Base-by-base conservation (phyloP, 306 rosid genomes). In the Alnus rubra region DNA sequence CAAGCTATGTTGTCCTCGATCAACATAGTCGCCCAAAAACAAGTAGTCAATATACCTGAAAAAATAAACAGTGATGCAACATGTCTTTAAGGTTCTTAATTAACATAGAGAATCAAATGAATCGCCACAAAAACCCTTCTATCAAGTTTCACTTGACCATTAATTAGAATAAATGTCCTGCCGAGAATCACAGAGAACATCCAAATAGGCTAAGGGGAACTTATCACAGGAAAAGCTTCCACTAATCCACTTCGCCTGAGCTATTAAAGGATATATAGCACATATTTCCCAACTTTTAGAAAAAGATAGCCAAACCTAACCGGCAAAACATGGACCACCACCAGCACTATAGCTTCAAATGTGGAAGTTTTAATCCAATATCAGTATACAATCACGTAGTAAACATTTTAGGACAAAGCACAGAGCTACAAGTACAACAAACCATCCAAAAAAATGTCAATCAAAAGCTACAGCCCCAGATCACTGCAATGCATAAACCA, bases 1-100 rank as follows among this genome's bases (percentile, higher is more conserved):
- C 94, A 96, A 91, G 91, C 99, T 96, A 86, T 96, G 99, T 79
- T 96, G 99, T 70, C 99, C 99, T 83, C 99, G 94, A 85, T 96
- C 99, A 83, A 96, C 99, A 80, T 96, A 96, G 85, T 96, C 99
- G 76, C 99, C 99, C 92, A 96, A 88, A 91, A 96, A 96, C 81
- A 96, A 89, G 89, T 96, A 93, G 87, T 96, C 99, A 59, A 96
- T 96, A 80, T 96, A 96, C 89, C 99, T 96, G 89, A 76, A 88
- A 88, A 83, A 60, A 81, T 63, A 54, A 64, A 76, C 77, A 52
- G 79, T 75, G 47, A 71, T 55, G 74, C 80, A 45, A 31, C 75
- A n/a, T 56, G 35, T 60, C 35, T 60, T 52, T 30, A 39, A n/a
- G 49, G 53, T 70, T 19, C 37, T 44, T 33, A 44, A 69, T 81